Evolutionary conservation across 2,329 filamentous ascomycete species (phyloP).

Genomic region (Talaromyces sp.): DNA sequence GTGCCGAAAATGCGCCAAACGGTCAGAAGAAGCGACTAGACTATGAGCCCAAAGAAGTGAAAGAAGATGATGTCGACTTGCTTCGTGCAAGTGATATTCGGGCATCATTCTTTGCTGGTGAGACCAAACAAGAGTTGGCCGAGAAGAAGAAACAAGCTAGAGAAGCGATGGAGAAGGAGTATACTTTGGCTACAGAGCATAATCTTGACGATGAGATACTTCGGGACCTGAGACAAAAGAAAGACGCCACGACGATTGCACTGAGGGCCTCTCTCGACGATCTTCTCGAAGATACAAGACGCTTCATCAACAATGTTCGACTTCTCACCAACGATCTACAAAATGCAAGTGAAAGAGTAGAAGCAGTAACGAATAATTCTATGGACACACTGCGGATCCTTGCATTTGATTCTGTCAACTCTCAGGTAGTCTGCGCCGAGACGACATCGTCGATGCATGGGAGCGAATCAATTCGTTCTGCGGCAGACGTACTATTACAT

Average conservation of each 20-base stretch:
- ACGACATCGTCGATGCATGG: slow-evolving; percentile 32
- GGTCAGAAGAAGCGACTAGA: slow-evolving; percentile 1
- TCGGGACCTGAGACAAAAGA: not conserved
- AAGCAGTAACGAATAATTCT: slow-evolving; percentile 16
- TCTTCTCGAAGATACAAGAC: slow-evolving; percentile 2
- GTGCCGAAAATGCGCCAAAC: not conserved
- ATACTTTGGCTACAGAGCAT: slow-evolving; percentile 19
- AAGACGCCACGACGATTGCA: not conserved
- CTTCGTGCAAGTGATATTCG: slow-evolving; percentile 37
- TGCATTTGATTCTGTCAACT: slow-evolving; percentile 35
- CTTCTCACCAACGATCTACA: slow-evolving; percentile 14
- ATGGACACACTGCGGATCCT: slow-evolving; percentile 34
- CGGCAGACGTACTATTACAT: slow-evolving; percentile 35
- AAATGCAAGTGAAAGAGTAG: slow-evolving; percentile 12
- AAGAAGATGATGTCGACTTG: slow-evolving; percentile 32
- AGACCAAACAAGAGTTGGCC: slow-evolving; percentile 23
- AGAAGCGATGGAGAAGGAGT: slow-evolving; percentile 24
- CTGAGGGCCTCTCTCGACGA: not conserved
- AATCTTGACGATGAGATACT: slow-evolving; percentile 11
- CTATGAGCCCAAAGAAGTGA: slow-evolving; percentile 18
- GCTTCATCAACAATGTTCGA: slow-evolving; percentile 13
- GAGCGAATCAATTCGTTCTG: slow-evolving; percentile 24
- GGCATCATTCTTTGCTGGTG: slow-evolving; percentile 27
- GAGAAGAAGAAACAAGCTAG: slow-evolving; percentile 20
- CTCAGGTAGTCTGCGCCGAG: slow-evolving; percentile 30